phyloP scores from a whole-genome alignment of 495 filamentous ascomycete species.

The Pseudomonodictys pantanalensis region DNA sequence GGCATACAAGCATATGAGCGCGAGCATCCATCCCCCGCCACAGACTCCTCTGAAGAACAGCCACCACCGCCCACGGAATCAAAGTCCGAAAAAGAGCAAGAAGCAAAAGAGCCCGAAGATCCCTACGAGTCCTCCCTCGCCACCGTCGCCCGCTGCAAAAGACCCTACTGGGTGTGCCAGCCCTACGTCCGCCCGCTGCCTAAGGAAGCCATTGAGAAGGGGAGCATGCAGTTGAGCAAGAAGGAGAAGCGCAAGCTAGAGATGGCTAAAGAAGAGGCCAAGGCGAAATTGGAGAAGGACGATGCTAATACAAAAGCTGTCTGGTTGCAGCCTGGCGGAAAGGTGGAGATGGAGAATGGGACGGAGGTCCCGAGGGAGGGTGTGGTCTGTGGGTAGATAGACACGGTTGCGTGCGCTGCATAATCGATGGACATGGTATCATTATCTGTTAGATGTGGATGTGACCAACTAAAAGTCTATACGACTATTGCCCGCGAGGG shows the following conservation, averaged over 20 bases:
- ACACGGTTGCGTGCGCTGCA: neutral
- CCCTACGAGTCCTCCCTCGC: conserved; percentile 58
- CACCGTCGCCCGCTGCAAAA: conserved; percentile 64
- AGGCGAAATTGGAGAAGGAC: conserved; percentile 42
- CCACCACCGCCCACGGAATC: conserved; percentile 20
- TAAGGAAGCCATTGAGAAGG: conserved; percentile 80
- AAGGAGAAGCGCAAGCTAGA: conserved; percentile 46
- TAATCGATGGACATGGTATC: too few species aligned
- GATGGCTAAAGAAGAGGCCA: conserved; percentile 37
- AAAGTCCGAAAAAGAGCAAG: conserved; percentile 18
- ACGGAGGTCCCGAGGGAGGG: conserved; percentile 44
- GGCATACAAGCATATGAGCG: conserved; percentile 71
- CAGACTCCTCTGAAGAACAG: too few species aligned
- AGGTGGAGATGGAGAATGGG: conserved; percentile 27
- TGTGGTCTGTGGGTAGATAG: conserved; percentile 46
- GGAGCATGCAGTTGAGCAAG: conserved; percentile 66
- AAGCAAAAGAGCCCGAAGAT: conserved; percentile 17
- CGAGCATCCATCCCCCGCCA: conserved; percentile 31
- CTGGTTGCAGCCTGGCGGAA: conserved; percentile 26
- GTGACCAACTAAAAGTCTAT: too few species aligned
- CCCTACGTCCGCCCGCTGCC: conserved; percentile 85
- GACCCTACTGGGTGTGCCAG: conserved; percentile 92
- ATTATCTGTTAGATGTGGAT: too few species aligned
- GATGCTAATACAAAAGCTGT: conserved; percentile 34
- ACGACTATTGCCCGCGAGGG: too few species aligned